Base-by-base conservation (phyloP, 345 rosid genomes). In the Nephelium lappaceum region DNA sequence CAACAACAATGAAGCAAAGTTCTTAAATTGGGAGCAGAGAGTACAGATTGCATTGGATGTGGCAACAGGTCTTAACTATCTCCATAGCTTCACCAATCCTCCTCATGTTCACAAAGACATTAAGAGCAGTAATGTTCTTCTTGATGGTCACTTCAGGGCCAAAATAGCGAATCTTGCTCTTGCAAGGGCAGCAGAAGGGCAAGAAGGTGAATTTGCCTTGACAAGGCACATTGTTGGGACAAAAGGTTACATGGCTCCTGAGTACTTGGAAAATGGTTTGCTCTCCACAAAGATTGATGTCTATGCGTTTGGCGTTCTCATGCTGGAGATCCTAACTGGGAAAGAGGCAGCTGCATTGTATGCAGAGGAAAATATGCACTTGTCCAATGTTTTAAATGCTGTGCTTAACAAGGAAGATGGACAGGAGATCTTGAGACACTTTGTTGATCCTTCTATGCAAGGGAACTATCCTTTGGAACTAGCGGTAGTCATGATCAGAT, bases 191-290 rank as follows among this genome's bases (percentile, higher is more conserved):
- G 78, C 92, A 0, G 87, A 77, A 62, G 83, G 77, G 18, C 57
- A 58, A 53, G 91, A 84, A 18, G 95, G 90, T 15, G 86, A 86
- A 49, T 88, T 88, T 51, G 84, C 88, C 69, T 81, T 93, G 94
- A 95, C 97, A 8, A 87, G 82, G 69, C 98, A 93, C 79, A 91
- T 95, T 38, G 89, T 93, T 72, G 98, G 97, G 76, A 95, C 92
- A 6, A 89, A 80, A 83, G 97, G 97, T 19, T 93, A 90, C 74
- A 87, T 95, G 90, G 93, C 97, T 76, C 97, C 97, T 0, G 97
- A 95, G 83, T 95, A 95, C 80, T 53, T 95, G 83, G 94, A 93
- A 82, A 88, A 89, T 61, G 97, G 97, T 51, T 51, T 95, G 3
- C 85, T 93, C 36, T 89, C 94, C 19, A 84, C 94, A 66, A 95